Base-by-base conservation (phyloP, 2,329 filamentous ascomycete species). In the Monilinia laxa region DNA sequence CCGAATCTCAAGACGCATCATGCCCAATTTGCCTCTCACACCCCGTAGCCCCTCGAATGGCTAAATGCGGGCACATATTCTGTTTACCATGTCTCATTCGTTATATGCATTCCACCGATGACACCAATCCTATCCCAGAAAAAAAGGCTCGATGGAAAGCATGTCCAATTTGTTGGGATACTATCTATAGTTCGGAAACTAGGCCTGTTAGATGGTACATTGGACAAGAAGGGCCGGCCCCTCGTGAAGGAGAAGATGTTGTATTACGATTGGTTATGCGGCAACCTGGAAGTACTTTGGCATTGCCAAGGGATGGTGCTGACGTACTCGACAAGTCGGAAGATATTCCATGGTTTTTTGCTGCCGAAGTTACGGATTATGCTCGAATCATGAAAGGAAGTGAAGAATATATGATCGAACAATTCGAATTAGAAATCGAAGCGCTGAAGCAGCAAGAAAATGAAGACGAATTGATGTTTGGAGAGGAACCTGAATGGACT, bases 41-140 rank as follows among this genome's bases (percentile, higher is more conserved):
- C 65, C 95, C 95, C 1, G 92, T 96, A 23, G 95, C 95, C 10
- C 93, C 95, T 42, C 88, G 95, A 66, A 99, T 99, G 94, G 93
- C 95, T 53, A 94, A 90, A 75, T 99, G 95, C 75, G 95, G 95
- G 1, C 95, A 99, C 76, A 97, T 99, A 16, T 98, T 97, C 77
- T 99, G 95, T 76, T 81, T 98, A 45, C 89, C 95, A 7, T 99
- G 95, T 76, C 80, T 98, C 69, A 92, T 98, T 70, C 90, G 95
- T 60, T 99, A 96, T 77, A 97, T 99, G 92, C 91, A 96, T 73
- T 91, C 93, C 10, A 87, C 84, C 31, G 89, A 91, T n/a, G 89
- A 90, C 45, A 79, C 80, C 11, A 84, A 83, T 67, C 81, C 85
- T 12, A 71, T 81, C 2, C 83, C 84, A 0, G 88, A 89, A 69